These are phyloP conservation scores for Tetratostichococcus sp. DNA, from an alignment of 139 green algal genomes.

Conservation along the genomic window DNA sequence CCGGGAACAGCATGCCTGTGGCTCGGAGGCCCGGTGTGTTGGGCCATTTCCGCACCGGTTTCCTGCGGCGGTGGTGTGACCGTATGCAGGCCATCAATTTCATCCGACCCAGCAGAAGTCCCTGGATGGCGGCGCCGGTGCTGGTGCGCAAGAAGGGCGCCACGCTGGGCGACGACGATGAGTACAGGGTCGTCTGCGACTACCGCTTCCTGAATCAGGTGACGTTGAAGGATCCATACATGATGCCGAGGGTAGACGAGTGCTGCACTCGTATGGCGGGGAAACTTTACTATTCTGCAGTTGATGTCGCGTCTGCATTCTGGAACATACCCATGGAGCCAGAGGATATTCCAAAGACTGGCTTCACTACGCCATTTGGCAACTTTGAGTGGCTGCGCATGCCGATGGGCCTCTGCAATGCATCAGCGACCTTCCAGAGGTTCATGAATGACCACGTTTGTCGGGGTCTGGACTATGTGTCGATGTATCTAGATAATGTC, in stretches of 20 bases:
- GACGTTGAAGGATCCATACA: not conserved
- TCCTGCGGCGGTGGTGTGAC: not conserved
- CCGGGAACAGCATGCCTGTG: not conserved
- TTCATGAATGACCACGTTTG: conserved; percentile 16
- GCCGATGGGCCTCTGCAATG: conserved; percentile 7
- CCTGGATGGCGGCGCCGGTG: no score
- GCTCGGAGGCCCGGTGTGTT: not conserved
- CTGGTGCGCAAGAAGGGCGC: no score
- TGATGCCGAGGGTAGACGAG: no score
- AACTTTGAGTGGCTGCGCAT: not conserved
- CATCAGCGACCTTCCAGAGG: conserved; percentile 18
- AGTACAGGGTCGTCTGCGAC: no score
- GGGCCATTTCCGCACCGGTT: not conserved
- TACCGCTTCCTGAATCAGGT: not conserved
- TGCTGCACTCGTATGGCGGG: no score
- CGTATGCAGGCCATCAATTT: not conserved
- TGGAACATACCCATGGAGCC: not conserved
- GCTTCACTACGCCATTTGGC: not conserved
- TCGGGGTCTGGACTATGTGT: not conserved
- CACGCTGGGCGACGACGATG: no score
- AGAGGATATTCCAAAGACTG: not conserved
- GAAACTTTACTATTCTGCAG: not conserved
- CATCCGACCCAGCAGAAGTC: not conserved
- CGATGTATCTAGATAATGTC: conserved; percentile 25
- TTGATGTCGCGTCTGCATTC: not conserved